Conservation (phyloP, 169 alveolate species). For the Cryptosporidium sp. region DNA sequence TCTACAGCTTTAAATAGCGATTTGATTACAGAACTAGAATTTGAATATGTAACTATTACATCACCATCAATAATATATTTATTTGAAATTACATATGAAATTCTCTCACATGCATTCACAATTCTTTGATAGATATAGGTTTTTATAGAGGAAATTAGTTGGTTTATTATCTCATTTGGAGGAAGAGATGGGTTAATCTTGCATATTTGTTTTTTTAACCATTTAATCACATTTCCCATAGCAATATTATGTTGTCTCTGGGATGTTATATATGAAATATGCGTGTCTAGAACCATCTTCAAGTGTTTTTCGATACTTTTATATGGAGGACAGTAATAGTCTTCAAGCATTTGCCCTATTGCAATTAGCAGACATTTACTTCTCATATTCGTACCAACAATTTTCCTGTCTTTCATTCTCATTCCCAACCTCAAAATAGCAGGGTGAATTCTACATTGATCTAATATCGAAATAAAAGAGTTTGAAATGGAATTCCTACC, state of each 20-base stretch:
- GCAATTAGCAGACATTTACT: constrained; percentile 79
- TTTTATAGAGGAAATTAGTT: constrained; percentile 31
- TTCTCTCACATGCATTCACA: constrained; percentile 56
- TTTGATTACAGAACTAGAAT: constrained; percentile 57
- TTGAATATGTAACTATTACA: constrained; percentile 52
- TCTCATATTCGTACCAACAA: constrained; percentile 78
- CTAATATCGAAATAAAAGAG: constrained; percentile 44
- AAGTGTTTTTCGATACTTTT: constrained; percentile 79
- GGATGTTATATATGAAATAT: constrained; percentile 78
- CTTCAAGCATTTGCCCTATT: constrained; percentile 79
- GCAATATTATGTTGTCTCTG: constrained; percentile 81
- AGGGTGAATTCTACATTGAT: constrained; percentile 79
- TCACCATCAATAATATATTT: constrained; percentile 42
- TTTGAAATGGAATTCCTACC: constrained; percentile 1
- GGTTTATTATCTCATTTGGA: constrained; percentile 59
- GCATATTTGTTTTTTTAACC: constrained; percentile 77
- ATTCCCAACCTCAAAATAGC: constrained; percentile 80
- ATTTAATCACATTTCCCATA: constrained; percentile 81
- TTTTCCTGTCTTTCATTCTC: constrained; percentile 77
- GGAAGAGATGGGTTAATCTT: constrained; percentile 48
- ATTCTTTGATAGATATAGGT: constrained; percentile 60
- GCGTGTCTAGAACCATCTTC: constrained; percentile 79
- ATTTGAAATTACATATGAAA: constrained; percentile 47
- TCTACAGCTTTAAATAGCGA: constrained; percentile 54
- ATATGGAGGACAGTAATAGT: constrained; percentile 80